Conservation (phyloP, 768 basidiomycete genomes). For the Scleroderma citrinum region DNA sequence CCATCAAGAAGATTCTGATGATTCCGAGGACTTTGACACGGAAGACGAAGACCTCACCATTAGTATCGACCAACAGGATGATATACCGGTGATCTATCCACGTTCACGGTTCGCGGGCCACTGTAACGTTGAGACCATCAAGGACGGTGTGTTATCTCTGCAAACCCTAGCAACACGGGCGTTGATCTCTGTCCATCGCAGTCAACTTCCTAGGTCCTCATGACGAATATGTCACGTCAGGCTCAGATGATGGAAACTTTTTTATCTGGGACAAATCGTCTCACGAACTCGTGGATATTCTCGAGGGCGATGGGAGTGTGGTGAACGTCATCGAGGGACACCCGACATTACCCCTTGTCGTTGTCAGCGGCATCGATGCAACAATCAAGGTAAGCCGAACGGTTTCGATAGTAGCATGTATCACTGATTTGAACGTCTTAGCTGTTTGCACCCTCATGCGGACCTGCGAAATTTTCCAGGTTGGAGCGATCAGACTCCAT, state of each 20-base stretch:
- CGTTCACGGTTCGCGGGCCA: conserved; percentile 60
- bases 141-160: conserved; percentile 58
- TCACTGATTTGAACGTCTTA: conserved; percentile 21
- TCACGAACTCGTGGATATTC: conserved; percentile 62
- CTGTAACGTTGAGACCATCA: conserved; percentile 77
- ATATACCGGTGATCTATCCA: conserved; percentile 56
- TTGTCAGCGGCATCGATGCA: conserved; percentile 80
- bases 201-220: conserved; percentile 80
- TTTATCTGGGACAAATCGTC: conserved; percentile 80
- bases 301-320: conserved; percentile 75
- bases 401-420: background rate
- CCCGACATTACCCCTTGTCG: conserved; percentile 70
- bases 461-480: conserved; percentile 48
- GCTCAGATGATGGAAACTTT: conserved; percentile 83
- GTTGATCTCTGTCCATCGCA: conserved; percentile 23
- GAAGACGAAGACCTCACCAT: conserved; percentile 28
- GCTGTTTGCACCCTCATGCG: conserved; percentile 60
- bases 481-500: conserved; percentile 48
- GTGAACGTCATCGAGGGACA: conserved; percentile 89
- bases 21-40: conserved; percentile 20
- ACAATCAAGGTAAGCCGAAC: conserved; percentile 64
- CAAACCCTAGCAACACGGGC: background rate
- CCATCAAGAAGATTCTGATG: conserved; percentile 24
- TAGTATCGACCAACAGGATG: conserved; percentile 19
- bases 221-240: conserved; percentile 76